Evolutionary conservation across 2,329 filamentous ascomycete genomes (phyloP).

Genomic region (Talaromyces marneffei): DNA sequence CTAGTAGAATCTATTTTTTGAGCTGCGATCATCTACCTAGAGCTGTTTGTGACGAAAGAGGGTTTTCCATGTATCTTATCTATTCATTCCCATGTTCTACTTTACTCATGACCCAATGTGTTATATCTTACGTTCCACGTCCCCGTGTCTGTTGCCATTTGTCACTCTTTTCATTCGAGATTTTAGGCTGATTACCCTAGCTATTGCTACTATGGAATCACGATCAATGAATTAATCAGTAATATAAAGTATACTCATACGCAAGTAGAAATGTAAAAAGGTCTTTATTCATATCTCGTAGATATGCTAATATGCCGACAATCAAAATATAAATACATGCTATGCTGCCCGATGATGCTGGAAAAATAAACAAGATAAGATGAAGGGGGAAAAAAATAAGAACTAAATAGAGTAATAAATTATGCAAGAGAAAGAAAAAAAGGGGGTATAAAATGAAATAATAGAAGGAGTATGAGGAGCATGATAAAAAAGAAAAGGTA

Average conservation of each 20-base stretch:
- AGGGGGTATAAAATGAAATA: conserved; percentile 8
- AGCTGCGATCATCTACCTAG: neutral
- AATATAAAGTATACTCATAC: neutral
- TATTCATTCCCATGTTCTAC: neutral
- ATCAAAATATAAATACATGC: neutral
- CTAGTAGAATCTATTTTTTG: neutral
- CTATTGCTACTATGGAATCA: neutral
- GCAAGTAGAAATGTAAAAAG: neutral
- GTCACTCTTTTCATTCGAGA: neutral
- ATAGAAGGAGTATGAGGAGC: neutral
- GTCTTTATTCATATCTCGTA: neutral
- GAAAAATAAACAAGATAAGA: conserved; percentile 56
- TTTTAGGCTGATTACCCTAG: neutral
- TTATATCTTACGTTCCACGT: neutral
- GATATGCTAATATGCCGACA: neutral
- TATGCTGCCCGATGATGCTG: neutral
- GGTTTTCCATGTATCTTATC: neutral
- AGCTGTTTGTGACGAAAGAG: neutral
- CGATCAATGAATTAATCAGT: neutral
- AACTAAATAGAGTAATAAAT: neutral
- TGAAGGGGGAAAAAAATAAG: neutral
- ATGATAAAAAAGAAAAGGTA: neutral
- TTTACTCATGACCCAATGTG: neutral
- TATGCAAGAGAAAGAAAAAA: neutral
- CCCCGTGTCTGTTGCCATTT: neutral